phyloP scores from a whole-genome alignment of 108 stramenopile species.

The Pseudonitzschia pungens region DNA sequence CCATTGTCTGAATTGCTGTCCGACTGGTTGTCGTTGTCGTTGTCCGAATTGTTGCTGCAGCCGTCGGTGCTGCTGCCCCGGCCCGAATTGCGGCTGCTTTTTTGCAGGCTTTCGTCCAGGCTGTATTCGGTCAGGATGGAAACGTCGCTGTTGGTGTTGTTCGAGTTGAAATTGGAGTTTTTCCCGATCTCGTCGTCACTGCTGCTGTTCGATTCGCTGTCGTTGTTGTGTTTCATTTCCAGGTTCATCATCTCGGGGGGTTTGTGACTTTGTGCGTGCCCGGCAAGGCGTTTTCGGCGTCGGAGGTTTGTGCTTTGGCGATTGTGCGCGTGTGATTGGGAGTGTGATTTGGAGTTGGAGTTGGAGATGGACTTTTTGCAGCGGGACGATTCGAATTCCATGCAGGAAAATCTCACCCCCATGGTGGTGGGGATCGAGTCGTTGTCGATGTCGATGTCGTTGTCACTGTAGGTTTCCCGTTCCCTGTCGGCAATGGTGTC shows the following conservation, averaged over 20 bases:
- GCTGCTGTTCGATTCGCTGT: not conserved
- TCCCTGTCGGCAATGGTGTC: not conserved
- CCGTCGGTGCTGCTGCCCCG: too few relatives aligned
- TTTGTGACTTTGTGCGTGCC: too few relatives aligned
- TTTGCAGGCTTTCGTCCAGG: too few relatives aligned
- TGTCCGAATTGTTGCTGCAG: too few relatives aligned
- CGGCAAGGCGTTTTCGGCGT: too few relatives aligned
- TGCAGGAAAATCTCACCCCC: conserved; percentile 5
- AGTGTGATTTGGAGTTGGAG: too few relatives aligned
- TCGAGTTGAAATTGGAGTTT: not conserved
- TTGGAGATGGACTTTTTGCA: not conserved
- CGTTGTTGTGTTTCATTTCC: not conserved
- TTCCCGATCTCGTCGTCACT: not conserved
- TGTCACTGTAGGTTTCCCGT: not conserved
- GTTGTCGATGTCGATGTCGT: conserved; percentile 19
- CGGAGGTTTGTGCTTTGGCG: not conserved
- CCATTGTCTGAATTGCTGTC: too few relatives aligned
- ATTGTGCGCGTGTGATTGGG: too few relatives aligned
- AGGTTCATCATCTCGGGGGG: too few relatives aligned
- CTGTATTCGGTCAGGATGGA: conserved; percentile 17
- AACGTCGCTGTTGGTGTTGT: not conserved
- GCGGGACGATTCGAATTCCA: not conserved
- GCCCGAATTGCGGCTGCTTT: too few relatives aligned
- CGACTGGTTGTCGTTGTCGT: conserved; percentile 2
- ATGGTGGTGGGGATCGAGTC: conserved; percentile 21